Percentiles rank a stretch among this genome's conserved stretches.
Evolutionary conservation across 192 early-diverging fungal species (phyloP).

Genomic region (Umbelopsis sp.): DNA sequence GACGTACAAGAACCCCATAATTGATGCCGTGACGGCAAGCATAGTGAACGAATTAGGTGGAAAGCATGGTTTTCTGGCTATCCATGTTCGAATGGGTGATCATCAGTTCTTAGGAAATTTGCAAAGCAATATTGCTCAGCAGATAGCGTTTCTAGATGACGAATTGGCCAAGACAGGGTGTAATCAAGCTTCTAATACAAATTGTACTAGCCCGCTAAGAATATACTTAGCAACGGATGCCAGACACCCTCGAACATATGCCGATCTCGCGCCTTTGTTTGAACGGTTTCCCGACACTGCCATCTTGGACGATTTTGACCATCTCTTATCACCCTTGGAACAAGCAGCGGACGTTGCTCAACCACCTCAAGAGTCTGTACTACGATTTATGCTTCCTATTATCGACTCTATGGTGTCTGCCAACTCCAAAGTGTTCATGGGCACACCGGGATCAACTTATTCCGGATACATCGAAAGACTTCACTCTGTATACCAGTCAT

Average conservation of each 20-base stretch:
- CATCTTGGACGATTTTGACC: conserved; percentile 41
- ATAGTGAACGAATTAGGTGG: conserved; percentile 53
- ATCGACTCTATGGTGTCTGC: conserved; percentile 41
- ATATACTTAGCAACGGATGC: conserved; percentile 57
- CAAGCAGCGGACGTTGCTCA: conserved; percentile 20
- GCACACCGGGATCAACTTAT: conserved; percentile 38
- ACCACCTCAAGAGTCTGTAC: conserved; percentile 28
- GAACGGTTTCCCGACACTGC: conserved; percentile 46
- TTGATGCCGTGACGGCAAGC: conserved; percentile 43
- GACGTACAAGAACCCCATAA: conserved; percentile 44
- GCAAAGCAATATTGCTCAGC: neutral
- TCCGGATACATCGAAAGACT: conserved; percentile 37
- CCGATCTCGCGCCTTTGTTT: conserved; percentile 35
- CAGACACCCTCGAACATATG: conserved; percentile 41
- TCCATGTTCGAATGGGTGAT: conserved; percentile 44
- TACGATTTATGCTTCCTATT: conserved; percentile 30
- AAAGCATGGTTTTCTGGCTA: conserved; percentile 38
- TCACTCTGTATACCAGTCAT: conserved; percentile 24
- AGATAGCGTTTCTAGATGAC: neutral
- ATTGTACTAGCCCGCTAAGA: neutral
- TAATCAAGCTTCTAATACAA: neutral
- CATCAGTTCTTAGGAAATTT: conserved; percentile 12
- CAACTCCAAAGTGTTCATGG: conserved; percentile 27
- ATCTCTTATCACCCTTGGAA: conserved; percentile 38
- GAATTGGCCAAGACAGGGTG: neutral